Conservation (phyloP, 2,329 filamentous ascomycete genomes). For the Fragosphaeria purpurea region DNA sequence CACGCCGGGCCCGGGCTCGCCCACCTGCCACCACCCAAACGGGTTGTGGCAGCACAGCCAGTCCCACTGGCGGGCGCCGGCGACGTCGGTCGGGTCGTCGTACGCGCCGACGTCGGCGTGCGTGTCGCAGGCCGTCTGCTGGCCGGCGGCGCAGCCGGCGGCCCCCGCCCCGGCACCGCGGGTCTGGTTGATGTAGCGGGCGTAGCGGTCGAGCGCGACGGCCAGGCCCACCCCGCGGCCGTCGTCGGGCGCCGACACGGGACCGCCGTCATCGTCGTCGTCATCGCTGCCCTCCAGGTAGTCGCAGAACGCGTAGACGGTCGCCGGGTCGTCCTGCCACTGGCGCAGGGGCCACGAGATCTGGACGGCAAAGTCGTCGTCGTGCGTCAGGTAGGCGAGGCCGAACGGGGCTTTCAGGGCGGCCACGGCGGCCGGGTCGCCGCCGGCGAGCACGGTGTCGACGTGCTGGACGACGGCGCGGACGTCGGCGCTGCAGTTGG, state of each 20-base stretch:
- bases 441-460: slow-evolving; percentile 33
- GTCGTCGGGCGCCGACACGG: slow-evolving; percentile 23
- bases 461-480: slow-evolving; percentile 40
- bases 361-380: slow-evolving; percentile 30
- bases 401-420: slow-evolving; percentile 40
- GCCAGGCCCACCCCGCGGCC: slow-evolving; percentile 30
- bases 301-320: slow-evolving; percentile 41
- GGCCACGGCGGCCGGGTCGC: slow-evolving; percentile 25
- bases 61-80: slow-evolving; percentile 39
- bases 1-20: no score
- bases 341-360: slow-evolving; percentile 25
- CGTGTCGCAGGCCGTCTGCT: slow-evolving; percentile 28
- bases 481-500: slow-evolving; percentile 45
- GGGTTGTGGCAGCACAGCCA: slow-evolving; percentile 46
- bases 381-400: slow-evolving; percentile 28
- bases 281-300: slow-evolving; percentile 27
- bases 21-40: slow-evolving; percentile 26
- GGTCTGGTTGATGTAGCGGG: slow-evolving; percentile 33
- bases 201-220: slow-evolving; percentile 41
- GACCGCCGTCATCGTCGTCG: slow-evolving; percentile 21
- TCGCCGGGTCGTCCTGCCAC: slow-evolving; percentile 37
- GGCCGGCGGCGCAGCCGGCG: slow-evolving; percentile 32
- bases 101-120: slow-evolving; percentile 25
- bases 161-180: no score
- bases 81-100: slow-evolving; percentile 28